Evolutionary conservation across 192 early-diverging fungal genomes (phyloP).

Genomic region (Rhizoclosmatium sp.): DNA sequence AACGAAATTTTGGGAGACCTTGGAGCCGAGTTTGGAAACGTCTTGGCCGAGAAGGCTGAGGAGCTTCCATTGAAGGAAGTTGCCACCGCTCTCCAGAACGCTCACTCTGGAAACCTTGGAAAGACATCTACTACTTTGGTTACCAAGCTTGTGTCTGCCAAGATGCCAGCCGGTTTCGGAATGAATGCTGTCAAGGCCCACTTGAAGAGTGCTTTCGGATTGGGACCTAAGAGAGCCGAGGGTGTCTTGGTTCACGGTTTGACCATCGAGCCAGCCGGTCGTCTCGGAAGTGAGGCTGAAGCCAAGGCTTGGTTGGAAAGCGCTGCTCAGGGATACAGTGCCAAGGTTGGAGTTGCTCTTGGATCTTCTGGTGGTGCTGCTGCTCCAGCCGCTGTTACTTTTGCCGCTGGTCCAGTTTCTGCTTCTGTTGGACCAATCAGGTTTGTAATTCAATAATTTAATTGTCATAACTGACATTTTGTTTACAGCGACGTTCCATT

Average conservation of each 20-base stretch:
- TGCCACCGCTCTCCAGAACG: slow-evolving; percentile 65
- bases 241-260: slow-evolving; percentile 79
- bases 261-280: slow-evolving; percentile 82
- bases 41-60: slow-evolving; percentile 89
- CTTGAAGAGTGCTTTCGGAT: slow-evolving; percentile 73
- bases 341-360: slow-evolving; percentile 73
- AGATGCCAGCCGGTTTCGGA: slow-evolving; percentile 94
- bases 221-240: slow-evolving; percentile 78
- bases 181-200: slow-evolving; percentile 79
- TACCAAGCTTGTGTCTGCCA: slow-evolving; percentile 81
- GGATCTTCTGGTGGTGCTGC: slow-evolving; percentile 51
- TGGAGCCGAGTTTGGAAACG: slow-evolving; percentile 86
- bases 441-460: slow-evolving; percentile 43
- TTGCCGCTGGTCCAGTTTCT: slow-evolving; percentile 61
- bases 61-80: slow-evolving; percentile 89
- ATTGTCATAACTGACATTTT: background rate
- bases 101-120: slow-evolving; percentile 77
- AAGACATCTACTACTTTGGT: slow-evolving; percentile 80
- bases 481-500: slow-evolving; percentile 72
- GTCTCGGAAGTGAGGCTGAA: slow-evolving; percentile 76
- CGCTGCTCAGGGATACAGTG: slow-evolving; percentile 74
- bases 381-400: slow-evolving; percentile 61
- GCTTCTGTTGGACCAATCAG: slow-evolving; percentile 55
- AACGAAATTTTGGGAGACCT: slow-evolving; percentile 97
- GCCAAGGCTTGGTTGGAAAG: slow-evolving; percentile 83